These are phyloP conservation scores for Crithidia bombi DNA, from an alignment of 208 protist genomes.

Conservation along the genomic window DNA sequence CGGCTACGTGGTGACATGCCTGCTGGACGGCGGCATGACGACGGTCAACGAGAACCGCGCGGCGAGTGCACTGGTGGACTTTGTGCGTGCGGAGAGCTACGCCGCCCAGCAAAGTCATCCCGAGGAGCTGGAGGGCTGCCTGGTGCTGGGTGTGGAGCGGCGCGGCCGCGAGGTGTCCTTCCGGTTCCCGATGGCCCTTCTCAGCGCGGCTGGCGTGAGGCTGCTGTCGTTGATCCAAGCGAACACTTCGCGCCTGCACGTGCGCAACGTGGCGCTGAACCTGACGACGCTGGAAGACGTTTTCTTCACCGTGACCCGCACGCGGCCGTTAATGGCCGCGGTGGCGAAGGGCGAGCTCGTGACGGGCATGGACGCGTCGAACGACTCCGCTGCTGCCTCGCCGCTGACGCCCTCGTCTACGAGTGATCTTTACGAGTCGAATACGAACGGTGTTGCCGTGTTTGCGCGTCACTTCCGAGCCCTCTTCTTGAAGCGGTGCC, in stretches of 20 bases:
- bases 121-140: conserved; percentile 13
- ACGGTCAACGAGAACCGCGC: conserved; percentile 46
- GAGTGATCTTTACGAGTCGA: conserved; percentile 31
- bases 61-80: conserved; percentile 49
- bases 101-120: conserved; percentile 24
- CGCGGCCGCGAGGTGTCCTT: conserved; percentile 77
- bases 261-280: conserved; percentile 67
- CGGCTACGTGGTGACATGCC: conserved; percentile 77
- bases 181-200: conserved; percentile 65
- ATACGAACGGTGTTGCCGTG: conserved; percentile 16
- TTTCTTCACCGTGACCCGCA: conserved; percentile 57
- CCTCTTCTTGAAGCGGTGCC: conserved; percentile 75
- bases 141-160: conserved; percentile 63
- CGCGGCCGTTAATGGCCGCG: conserved; percentile 16
- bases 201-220: conserved; percentile 40
- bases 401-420: not conserved
- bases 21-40: conserved; percentile 53
- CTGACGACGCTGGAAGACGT: conserved; percentile 88
- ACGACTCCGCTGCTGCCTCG: not conserved
- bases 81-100: conserved; percentile 58
- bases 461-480: conserved; percentile 76
- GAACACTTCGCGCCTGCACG: conserved; percentile 37
- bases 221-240: conserved; percentile 58
- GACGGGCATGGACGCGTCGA: conserved; percentile 6
- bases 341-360: conserved; percentile 19